phyloP scores from a whole-genome alignment of 768 basidiomycete genomes.

The Paxillus rubicundulus region DNA sequence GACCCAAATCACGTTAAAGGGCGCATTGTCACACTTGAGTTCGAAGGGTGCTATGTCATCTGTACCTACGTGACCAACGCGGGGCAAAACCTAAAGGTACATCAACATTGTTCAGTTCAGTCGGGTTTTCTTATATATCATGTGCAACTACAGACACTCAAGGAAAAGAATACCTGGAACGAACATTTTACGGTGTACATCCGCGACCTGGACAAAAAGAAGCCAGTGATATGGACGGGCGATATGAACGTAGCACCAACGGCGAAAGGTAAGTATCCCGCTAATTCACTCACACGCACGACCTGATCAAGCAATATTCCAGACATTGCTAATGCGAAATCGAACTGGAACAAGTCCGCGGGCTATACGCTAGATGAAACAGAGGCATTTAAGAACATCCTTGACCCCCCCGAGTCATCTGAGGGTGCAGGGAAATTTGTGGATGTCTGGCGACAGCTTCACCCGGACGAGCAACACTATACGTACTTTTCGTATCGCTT shows the following conservation, averaged over 20 bases:
- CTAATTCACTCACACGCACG: background rate
- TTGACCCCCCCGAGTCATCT: slow-evolving; percentile 46
- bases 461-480: slow-evolving; percentile 71
- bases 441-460: slow-evolving; percentile 75
- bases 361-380: slow-evolving; percentile 86
- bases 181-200: slow-evolving; percentile 72
- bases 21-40: slow-evolving; percentile 81
- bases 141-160: slow-evolving; percentile 55
- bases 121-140: background rate
- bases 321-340: slow-evolving; percentile 69
- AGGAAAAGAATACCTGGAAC: slow-evolving; percentile 78
- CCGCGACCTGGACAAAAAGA: slow-evolving; percentile 67
- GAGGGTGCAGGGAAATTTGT: slow-evolving; percentile 51
- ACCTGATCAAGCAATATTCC: background rate
- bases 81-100: slow-evolving; percentile 70
- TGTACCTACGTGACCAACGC: slow-evolving; percentile 88
- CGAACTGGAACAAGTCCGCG: slow-evolving; percentile 86
- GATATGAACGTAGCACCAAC: slow-evolving; percentile 88
- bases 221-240: slow-evolving; percentile 86
- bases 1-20: slow-evolving; percentile 64
- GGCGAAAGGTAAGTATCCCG: slow-evolving; percentile 47
- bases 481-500: slow-evolving; percentile 86
- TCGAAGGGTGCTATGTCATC: slow-evolving; percentile 62
- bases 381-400: slow-evolving; percentile 65
- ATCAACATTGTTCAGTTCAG: background rate